These are phyloP conservation scores for Larix sibirica DNA, from an alignment of 83 land plant species.

Conservation along the genomic window DNA sequence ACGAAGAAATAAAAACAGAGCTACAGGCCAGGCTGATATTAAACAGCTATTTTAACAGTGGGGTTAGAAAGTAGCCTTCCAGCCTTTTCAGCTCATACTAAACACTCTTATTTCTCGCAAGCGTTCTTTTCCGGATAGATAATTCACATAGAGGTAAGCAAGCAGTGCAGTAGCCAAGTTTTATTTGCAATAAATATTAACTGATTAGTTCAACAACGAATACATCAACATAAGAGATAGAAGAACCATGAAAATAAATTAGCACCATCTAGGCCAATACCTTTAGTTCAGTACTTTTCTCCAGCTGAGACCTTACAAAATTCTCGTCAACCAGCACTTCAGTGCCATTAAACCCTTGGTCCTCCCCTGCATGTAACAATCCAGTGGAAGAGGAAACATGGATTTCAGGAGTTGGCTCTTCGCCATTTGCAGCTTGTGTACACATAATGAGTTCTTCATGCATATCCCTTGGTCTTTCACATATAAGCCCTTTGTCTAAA, in stretches of 20 bases:
- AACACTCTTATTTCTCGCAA: no score
- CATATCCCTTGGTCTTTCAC: not conserved
- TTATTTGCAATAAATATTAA: not conserved
- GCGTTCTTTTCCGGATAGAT: not conserved
- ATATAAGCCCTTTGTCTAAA: not conserved
- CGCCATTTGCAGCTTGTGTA: conserved; percentile 26
- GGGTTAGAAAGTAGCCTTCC: no score
- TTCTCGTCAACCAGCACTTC: conserved; percentile 31
- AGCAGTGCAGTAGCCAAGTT: not conserved
- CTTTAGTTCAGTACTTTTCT: conserved; percentile 1
- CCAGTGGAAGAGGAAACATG: not conserved
- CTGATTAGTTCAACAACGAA: not conserved
- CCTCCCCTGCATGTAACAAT: conserved; percentile 11
- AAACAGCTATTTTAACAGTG: no score
- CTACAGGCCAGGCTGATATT: no score
- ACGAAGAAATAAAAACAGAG: no score
- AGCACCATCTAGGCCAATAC: conserved; percentile 8
- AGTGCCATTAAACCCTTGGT: not conserved
- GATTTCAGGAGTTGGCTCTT: not conserved
- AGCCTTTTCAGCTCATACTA: no score
- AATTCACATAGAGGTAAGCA: not conserved
- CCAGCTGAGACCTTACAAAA: conserved; percentile 23
- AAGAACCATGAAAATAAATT: not conserved
- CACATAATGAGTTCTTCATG: conserved; percentile 18
- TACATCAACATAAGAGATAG: not conserved